A percentile compares a stretch with the other conserved stretches of the same genome.
phyloP scores from a whole-genome alignment of 345 rosid species.

The Brassica rapa region DNA sequence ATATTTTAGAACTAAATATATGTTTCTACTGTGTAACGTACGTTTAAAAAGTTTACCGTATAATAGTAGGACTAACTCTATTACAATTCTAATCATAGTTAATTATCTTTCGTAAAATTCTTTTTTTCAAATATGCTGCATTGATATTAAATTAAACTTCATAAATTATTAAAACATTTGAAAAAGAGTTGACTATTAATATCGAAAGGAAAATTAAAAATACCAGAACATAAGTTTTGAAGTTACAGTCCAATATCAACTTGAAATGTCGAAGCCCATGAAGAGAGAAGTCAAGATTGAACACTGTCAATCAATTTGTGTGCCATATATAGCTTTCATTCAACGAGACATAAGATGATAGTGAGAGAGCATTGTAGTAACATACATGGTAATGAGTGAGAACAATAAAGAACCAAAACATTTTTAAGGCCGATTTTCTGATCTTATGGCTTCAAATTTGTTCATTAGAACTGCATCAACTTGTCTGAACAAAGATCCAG shows the following conservation, averaged over 20 bases:
- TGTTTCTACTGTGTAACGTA: no score
- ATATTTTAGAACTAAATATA: no score
- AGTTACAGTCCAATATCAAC: background rate
- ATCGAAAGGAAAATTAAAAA: background rate
- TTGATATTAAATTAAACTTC: background rate
- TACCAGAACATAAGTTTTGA: background rate
- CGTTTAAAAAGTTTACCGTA: no score
- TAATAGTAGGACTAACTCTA: no score
- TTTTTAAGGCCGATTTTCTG: background rate
- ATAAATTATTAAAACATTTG: background rate
- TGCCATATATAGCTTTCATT: background rate
- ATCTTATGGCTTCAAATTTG: no score
- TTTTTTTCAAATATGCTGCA: background rate
- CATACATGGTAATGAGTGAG: background rate
- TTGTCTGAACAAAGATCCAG: background rate
- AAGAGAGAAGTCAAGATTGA: background rate
- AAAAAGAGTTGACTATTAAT: background rate
- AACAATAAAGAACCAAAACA: background rate
- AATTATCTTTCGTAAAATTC: no score
- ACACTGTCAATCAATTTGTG: background rate
- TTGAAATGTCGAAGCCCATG: background rate
- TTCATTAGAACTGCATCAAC: background rate
- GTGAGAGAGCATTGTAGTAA: background rate
- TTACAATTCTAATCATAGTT: background rate
- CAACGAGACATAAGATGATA: background rate